Evolutionary conservation across 768 basidiomycete genomes (phyloP).

Genomic region (Suillus cothurnatus): DNA sequence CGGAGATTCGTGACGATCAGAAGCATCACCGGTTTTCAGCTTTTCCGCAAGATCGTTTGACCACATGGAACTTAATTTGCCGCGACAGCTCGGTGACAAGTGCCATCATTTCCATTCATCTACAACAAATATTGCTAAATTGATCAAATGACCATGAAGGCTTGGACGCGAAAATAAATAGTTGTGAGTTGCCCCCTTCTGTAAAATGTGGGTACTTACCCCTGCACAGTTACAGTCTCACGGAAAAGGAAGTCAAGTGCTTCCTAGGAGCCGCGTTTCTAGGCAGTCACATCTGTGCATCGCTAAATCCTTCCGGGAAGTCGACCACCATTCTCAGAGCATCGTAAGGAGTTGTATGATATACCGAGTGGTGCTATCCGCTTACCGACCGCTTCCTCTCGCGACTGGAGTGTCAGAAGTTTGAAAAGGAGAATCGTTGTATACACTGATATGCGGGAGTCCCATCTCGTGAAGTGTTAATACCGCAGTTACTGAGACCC

Average conservation of each 20-base stretch:
- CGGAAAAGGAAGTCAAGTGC: constrained; percentile 1
- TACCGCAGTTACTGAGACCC: background rate
- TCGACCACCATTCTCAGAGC: background rate
- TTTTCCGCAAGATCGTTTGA: background rate
- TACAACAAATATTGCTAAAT: background rate
- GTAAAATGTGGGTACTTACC: background rate
- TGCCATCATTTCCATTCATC: background rate
- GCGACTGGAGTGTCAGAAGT: background rate
- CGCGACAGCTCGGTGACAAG: background rate
- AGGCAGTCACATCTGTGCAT: background rate
- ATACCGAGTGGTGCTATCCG: background rate
- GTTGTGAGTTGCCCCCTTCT: background rate
- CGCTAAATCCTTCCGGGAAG: background rate
- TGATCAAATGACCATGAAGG: background rate
- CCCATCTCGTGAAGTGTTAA: constrained; percentile 2
- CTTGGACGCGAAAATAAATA: background rate
- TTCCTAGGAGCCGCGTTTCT: constrained; percentile 7
- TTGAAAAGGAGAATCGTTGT: background rate
- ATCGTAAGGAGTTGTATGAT: background rate
- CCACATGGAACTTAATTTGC: background rate
- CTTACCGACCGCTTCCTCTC: constrained; percentile 4
- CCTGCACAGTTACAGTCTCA: constrained; percentile 1
- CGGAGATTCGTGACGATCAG: background rate
- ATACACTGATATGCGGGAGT: background rate
- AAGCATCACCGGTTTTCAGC: background rate